Percentiles rank a stretch among this genome's conserved stretches.
Evolutionary conservation across 371 early-diverging fungal genomes (phyloP).

Genomic region (Entomophthora muscae): DNA sequence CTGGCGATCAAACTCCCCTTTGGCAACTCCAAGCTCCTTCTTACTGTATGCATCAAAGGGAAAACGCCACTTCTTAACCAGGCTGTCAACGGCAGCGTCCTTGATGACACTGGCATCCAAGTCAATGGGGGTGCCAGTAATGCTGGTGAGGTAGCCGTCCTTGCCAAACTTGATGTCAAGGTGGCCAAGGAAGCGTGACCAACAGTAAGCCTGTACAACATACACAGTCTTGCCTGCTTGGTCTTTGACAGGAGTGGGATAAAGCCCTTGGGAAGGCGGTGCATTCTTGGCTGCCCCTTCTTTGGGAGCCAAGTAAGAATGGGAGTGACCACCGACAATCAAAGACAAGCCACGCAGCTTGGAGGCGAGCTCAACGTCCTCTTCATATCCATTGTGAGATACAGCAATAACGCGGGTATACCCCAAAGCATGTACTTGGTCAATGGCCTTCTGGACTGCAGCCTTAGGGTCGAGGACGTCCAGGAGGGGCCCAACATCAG

Average conservation of each 20-base stretch:
- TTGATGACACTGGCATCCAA: constrained; percentile 23
- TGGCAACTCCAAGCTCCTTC: constrained; percentile 20
- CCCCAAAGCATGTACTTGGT: constrained; percentile 31
- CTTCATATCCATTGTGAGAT: no score
- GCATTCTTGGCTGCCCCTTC: constrained; percentile 28
- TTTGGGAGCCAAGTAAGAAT: no score
- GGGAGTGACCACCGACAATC: no score
- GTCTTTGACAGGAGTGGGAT: constrained; percentile 35
- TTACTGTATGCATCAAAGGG: constrained; percentile 24
- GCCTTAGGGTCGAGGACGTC: constrained; percentile 25
- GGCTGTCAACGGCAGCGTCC: constrained; percentile 15
- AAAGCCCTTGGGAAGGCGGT: constrained; percentile 23
- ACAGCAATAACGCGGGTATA: constrained; percentile 44
- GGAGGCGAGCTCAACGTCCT: constrained; percentile 35
- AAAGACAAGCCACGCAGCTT: constrained; percentile 26
- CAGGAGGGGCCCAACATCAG: constrained; percentile 25
- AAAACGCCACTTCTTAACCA: constrained; percentile 24
- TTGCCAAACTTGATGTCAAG: constrained; percentile 38
- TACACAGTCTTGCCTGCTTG: constrained; percentile 33
- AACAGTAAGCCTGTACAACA: constrained; percentile 31
- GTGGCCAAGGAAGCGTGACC: constrained; percentile 48
- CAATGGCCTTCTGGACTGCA: constrained; percentile 33
- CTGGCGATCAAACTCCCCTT: constrained; percentile 16
- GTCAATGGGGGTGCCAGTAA: constrained; percentile 36
- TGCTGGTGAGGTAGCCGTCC: no score